phyloP scores from a whole-genome alignment of 2,329 filamentous ascomycete genomes.

The Apiospora malaysiana region DNA sequence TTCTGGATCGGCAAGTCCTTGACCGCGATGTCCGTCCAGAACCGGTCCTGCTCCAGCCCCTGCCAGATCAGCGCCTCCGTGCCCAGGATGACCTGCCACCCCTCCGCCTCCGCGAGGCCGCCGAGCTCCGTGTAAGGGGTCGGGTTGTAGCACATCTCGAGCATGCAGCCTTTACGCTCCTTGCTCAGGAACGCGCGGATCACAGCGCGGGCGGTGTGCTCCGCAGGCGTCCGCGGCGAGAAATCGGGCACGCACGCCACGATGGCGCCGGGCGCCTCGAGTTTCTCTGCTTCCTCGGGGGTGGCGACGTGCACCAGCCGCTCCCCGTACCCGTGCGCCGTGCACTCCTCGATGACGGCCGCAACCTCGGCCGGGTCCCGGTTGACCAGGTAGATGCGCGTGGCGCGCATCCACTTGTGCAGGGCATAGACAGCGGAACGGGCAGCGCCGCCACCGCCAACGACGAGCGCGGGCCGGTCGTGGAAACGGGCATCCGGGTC shows the following conservation, averaged over 20 bases:
- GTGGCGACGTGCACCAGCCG: slow-evolving; percentile 66
- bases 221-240: slow-evolving; percentile 67
- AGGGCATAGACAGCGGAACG: slow-evolving; percentile 79
- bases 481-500: slow-evolving; percentile 55
- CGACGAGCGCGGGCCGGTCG: slow-evolving; percentile 70
- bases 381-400: slow-evolving; percentile 78
- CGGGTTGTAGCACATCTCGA: slow-evolving; percentile 88
- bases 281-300: slow-evolving; percentile 60
- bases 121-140: slow-evolving; percentile 71
- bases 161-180: slow-evolving; percentile 67
- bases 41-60: slow-evolving; percentile 65
- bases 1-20: slow-evolving; percentile 64
- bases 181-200: slow-evolving; percentile 55
- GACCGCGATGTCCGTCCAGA: slow-evolving; percentile 69
- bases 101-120: slow-evolving; percentile 61
- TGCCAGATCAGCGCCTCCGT: slow-evolving; percentile 82
- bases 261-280: slow-evolving; percentile 69
- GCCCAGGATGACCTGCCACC: slow-evolving; percentile 77
- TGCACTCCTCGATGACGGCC: slow-evolving; percentile 70
- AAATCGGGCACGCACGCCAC: slow-evolving; percentile 80
- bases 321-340: slow-evolving; percentile 62
- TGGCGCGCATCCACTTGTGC: slow-evolving; percentile 70
- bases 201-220: slow-evolving; percentile 64
- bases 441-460: slow-evolving; percentile 82
- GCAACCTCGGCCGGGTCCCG: slow-evolving; percentile 71